Percentiles rank a stretch among this genome's conserved stretches.
These are phyloP conservation scores for Rutstroemia sp. DNA, from an alignment of 2,329 filamentous ascomycete genomes.

Conservation along the genomic window DNA sequence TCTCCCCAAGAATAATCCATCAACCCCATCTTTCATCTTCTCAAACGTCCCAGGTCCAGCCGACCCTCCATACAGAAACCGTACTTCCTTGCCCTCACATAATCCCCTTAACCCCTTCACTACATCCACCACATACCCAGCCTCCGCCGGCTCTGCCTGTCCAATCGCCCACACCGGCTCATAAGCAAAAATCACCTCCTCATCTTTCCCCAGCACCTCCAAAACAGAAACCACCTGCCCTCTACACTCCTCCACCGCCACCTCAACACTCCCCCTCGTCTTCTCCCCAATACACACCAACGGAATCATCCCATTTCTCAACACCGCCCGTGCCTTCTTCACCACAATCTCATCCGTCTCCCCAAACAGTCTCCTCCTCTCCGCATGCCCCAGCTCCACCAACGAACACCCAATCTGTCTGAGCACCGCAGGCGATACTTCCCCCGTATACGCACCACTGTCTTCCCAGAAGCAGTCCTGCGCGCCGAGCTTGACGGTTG, in stretches of 20 bases:
- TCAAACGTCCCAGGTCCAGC: constrained; percentile 72
- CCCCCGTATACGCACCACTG: constrained; percentile 68
- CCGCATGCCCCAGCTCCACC: constrained; percentile 76
- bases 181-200: constrained; percentile 72
- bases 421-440: constrained; percentile 63
- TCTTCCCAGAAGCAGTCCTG: constrained; percentile 70
- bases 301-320: constrained; percentile 63
- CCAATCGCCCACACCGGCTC: constrained; percentile 58
- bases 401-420: constrained; percentile 60
- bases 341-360: constrained; percentile 61
- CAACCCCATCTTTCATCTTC: constrained; percentile 59
- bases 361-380: constrained; percentile 62
- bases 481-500: constrained; percentile 58
- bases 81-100: constrained; percentile 53
- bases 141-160: constrained; percentile 60
- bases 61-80: constrained; percentile 76
- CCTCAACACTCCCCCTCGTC: constrained; percentile 40
- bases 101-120: constrained; percentile 33
- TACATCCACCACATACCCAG: constrained; percentile 66
- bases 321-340: constrained; percentile 61
- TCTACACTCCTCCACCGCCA: constrained; percentile 58
- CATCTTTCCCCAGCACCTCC: constrained; percentile 53
- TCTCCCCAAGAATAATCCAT: constrained; percentile 73
- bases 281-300: constrained; percentile 54
- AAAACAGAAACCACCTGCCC: constrained; percentile 46